Evolutionary conservation across 176 grass and related monocot genomes (phyloP), one percentile per base, ranked within the genome.

Genomic region (Triticum urartu): DNA sequence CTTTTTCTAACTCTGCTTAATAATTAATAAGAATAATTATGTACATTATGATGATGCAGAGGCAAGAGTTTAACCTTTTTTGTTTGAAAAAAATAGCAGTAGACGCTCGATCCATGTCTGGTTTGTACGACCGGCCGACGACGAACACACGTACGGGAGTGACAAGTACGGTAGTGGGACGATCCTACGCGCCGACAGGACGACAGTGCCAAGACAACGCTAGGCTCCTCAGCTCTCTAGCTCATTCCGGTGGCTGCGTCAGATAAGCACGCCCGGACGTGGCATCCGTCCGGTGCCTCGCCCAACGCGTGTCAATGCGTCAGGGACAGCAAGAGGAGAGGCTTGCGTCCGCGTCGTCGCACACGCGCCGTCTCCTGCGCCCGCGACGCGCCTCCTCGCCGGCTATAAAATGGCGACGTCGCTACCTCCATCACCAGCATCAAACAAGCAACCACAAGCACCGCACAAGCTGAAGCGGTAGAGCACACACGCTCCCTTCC

Each of bases 281-380:
- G 89, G 87, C 89, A n/a, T 11, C 30, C 78, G 14, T 5, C 17
- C 1, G 33, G 24, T 0, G 48, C 62, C 26, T 11, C 1, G 0
- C 5, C 72, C 0, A 5, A 75, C 89, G 77, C 82, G 87, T 64
- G 87, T 60, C 43, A 11, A 2, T 22, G 9, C 56, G 0, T 11
- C 56, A 11, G 21, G 30, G 10, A 5, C 65, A 1, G 2, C 36
- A 2, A 54, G 56, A 11, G 17, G 22, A 8, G 10, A 11, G 5
- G 38, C 65, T 11, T 11, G 43, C 39, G 67, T 84, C 81, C 82
- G 67, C 87, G 82, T 89, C 87, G 67, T 12, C 82, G 33, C 66
- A 84, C 80, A 79, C 85, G 75, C 50, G 85, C 72, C 79, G 48
- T 11, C 21, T 24, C 80, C 30, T 62, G 58, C 9, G n/a, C 62